A percentile compares a stretch with the other conserved stretches of the same genome.
phyloP scores from a whole-genome alignment of 441 rosid species.

The Croton laevigatus region DNA sequence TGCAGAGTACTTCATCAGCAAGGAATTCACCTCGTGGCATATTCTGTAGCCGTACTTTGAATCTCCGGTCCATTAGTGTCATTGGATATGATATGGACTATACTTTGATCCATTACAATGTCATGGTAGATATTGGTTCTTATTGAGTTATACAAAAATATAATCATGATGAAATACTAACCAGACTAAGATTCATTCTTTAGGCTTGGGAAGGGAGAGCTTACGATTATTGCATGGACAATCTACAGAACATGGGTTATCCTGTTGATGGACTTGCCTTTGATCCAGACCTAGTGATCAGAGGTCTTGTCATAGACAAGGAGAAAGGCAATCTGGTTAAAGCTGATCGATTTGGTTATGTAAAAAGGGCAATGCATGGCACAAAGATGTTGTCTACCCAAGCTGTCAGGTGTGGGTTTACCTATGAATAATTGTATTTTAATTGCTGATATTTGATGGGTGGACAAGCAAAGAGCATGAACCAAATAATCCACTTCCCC shows the following conservation, averaged over 20 bases:
- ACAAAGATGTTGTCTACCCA: conserved; percentile 83
- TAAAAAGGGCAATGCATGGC: conserved; percentile 97
- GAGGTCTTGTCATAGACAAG: conserved; percentile 98
- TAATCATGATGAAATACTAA: background rate
- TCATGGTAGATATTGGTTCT: conserved; percentile 47
- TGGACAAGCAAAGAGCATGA: conserved; percentile 1
- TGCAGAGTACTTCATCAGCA: conserved; percentile 78
- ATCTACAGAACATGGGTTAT: conserved; percentile 76
- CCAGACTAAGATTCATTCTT: conserved; percentile 12
- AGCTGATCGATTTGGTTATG: conserved; percentile 96
- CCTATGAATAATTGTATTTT: conserved; percentile 7
- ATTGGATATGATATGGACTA: conserved; percentile 99
- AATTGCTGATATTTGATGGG: conserved; percentile 4
- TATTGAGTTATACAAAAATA: background rate
- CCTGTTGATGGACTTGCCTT: conserved; percentile 91
- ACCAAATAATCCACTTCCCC: background rate
- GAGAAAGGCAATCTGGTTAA: conserved; percentile 93
- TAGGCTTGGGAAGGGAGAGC: conserved; percentile 99
- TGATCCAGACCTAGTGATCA: conserved; percentile 89
- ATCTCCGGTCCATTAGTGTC: conserved; percentile 90
- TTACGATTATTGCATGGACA: conserved; percentile 94
- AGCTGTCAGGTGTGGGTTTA: conserved; percentile 59
- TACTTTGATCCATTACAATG: conserved; percentile 94
- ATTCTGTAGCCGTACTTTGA: conserved; percentile 89
- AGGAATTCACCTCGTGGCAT: conserved; percentile 88